phyloP scores from a whole-genome alignment of 768 basidiomycete genomes.

The Psilocybe cubensis region DNA sequence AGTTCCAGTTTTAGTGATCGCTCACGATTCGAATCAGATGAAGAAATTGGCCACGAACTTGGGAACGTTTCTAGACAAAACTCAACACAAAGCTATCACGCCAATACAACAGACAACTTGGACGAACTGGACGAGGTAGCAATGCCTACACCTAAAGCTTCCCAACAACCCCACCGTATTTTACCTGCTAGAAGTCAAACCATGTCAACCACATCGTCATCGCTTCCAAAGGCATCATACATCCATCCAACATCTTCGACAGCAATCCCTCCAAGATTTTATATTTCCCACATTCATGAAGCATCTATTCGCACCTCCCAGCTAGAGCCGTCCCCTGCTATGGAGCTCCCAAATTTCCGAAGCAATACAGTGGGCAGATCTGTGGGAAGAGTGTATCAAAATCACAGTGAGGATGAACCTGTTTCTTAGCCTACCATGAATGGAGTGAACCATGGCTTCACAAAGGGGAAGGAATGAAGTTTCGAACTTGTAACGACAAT shows the following conservation, averaged over 20 bases:
- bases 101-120: not conserved
- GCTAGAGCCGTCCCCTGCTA: conserved; percentile 55
- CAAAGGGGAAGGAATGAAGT: not conserved
- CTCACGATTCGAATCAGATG: conserved; percentile 32
- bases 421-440: not conserved
- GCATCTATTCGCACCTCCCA: conserved; percentile 50
- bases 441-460: not conserved
- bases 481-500: not conserved
- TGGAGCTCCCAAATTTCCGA: conserved; percentile 46
- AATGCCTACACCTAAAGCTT: conserved; percentile 29
- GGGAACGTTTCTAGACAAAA: conserved; percentile 37
- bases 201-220: conserved; percentile 7
- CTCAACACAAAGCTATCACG: not conserved
- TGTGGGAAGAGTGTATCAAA: conserved; percentile 12
- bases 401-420: not conserved
- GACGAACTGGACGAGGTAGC: conserved; percentile 18
- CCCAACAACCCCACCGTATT: conserved; percentile 11
- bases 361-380: conserved; percentile 24
- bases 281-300: conserved; percentile 37
- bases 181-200: conserved; percentile 7
- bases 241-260: conserved; percentile 29
- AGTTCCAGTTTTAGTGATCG: conserved; percentile 47
- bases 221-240: conserved; percentile 23
- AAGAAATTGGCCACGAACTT: conserved; percentile 47
- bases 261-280: conserved; percentile 35